Evolutionary conservation across 768 basidiomycete genomes (phyloP).

Genomic region (Psilocybe subaeruginosa): DNA sequence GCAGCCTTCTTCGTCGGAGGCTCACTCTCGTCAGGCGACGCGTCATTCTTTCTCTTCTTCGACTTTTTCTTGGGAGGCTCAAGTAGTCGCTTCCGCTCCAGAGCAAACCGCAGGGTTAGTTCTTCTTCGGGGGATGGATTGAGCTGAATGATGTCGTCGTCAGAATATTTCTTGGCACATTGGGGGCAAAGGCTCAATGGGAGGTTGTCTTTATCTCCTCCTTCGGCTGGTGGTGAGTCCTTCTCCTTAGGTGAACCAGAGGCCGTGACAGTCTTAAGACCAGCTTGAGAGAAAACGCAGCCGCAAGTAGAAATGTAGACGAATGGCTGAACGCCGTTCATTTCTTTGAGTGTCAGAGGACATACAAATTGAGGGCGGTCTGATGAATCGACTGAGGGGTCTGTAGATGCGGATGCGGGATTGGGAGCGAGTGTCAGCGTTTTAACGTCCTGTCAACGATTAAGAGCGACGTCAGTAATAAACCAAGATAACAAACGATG

Average conservation of each 20-base stretch:
- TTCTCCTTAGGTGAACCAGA: constrained; percentile 35
- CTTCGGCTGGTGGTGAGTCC: constrained; percentile 11
- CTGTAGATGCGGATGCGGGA: constrained; percentile 48
- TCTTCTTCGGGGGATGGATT: constrained; percentile 77
- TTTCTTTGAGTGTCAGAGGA: constrained; percentile 90
- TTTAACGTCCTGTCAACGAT: constrained; percentile 71
- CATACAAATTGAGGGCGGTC: constrained; percentile 81
- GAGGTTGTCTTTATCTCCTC: constrained; percentile 16
- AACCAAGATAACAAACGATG: neutral
- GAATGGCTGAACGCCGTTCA: constrained; percentile 91
- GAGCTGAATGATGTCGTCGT: constrained; percentile 58
- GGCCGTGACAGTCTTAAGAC: constrained; percentile 66
- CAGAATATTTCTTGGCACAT: constrained; percentile 72
- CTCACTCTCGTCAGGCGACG: constrained; percentile 35
- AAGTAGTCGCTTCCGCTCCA: constrained; percentile 60
- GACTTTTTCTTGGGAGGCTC: constrained; percentile 59
- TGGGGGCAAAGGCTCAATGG: constrained; percentile 71
- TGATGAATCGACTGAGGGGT: constrained; percentile 34
- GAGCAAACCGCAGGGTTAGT: constrained; percentile 51
- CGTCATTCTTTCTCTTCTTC: constrained; percentile 62
- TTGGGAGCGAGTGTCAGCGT: constrained; percentile 82
- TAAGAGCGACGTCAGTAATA: neutral
- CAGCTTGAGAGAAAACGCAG: constrained; percentile 88
- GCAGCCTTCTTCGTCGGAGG: constrained; percentile 41
- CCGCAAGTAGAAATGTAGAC: constrained; percentile 87